Evolutionary conservation across 169 alveolate species (phyloP), one percentile per base, ranked within the genome.

Genomic region (Plasmodium knowlesi): DNA sequence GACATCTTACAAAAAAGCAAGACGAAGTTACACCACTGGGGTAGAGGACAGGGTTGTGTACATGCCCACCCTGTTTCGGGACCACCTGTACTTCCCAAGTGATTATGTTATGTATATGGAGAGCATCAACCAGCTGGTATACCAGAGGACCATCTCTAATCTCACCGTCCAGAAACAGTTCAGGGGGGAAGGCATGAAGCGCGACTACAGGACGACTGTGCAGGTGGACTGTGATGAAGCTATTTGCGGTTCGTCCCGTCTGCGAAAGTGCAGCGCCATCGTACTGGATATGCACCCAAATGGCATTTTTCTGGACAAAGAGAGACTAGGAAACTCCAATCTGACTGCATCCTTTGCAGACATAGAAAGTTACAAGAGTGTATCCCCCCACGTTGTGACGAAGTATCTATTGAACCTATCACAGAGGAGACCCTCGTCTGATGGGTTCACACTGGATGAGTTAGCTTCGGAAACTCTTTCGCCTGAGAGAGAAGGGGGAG

Each of bases 301-400:
- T 28, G 67, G 80, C 41, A 41, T 85, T 39, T 25, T 85, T 1
- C n/a, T 85, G 19, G 93, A 85, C 61, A 73, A 19, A 30, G 93
- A 74, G 53, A 28, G 79, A 25, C 10, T 53, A 14, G 14, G 34
- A 5, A 76, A 28, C 34, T 57, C 57, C 22, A 9, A 46, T 25
- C 5, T 85, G 12, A 12, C 57, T 8, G 54, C 61, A 37, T 30
- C 93, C 25, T 85, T 50, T 85, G 9, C 82, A 12, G 78, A 85
- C 74, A 28, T 25, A 25, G 93, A 85, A 39, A 85, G 61, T 50
- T 53, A 50, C 80, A 74, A 85, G 53, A 19, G 79, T 4, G 41
- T 32, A 30, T 46, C 93, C 22, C 54, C 84, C 6, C 93, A n/a
- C 16, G 4, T 41, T 3, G 80, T 85, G 16, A 50, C 93, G 37